Conservation (phyloP, 2,329 filamentous ascomycete genomes). For the Aspergillus pseudoglaucus region DNA sequence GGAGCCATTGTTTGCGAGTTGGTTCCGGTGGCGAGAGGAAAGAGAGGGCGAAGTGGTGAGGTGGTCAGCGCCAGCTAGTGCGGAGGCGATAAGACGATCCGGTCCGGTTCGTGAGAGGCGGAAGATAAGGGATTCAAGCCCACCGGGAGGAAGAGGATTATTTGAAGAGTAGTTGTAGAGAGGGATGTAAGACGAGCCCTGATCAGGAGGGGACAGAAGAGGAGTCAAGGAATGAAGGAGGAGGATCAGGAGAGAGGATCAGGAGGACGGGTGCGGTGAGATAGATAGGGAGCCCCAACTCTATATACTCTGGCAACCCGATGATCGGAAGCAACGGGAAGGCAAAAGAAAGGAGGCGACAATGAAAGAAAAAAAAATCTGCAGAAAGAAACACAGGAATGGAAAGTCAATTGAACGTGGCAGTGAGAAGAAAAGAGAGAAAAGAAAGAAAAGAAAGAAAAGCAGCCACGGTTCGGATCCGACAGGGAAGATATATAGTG, state of each 20-base stretch:
- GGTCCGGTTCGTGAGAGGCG: background rate
- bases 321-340: constrained; percentile 7
- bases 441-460: background rate
- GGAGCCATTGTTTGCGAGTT: constrained; percentile 36
- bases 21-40: constrained; percentile 2
- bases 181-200: background rate
- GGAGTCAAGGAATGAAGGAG: constrained; percentile 1
- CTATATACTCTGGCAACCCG: constrained; percentile 2
- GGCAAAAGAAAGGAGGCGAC: constrained; percentile 2
- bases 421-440: background rate
- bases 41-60: constrained; percentile 2
- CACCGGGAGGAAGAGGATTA: constrained; percentile 2
- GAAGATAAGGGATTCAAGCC: background rate
- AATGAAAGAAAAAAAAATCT: background rate
- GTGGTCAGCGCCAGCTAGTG: constrained; percentile 1
- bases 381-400: background rate
- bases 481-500: background rate
- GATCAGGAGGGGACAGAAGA: background rate
- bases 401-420: background rate
- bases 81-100: no score
- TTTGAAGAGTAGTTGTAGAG: background rate
- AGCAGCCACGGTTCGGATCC: background rate
- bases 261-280: constrained; percentile 4
- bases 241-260: constrained; percentile 4
- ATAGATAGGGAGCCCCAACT: constrained; percentile 2